These are phyloP conservation scores for Sarcomyxa edulis DNA, from an alignment of 768 basidiomycete genomes.

Conservation along the genomic window DNA sequence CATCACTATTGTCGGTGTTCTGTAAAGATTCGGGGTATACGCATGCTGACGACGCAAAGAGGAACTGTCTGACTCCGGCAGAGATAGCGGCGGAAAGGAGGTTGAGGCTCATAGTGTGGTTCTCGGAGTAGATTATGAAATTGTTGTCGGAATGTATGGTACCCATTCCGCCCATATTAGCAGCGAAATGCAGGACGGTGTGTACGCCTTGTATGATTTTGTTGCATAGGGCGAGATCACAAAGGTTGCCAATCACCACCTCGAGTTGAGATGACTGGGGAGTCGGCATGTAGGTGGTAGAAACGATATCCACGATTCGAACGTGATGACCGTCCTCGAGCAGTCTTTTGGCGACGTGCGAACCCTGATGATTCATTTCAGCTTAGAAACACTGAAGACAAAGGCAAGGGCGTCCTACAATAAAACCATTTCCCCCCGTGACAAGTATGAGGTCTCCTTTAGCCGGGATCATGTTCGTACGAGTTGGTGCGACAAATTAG, in stretches of 20 bases:
- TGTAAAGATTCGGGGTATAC: constrained; percentile 48
- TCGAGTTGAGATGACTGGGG: constrained; percentile 15
- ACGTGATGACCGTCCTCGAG: constrained; percentile 24
- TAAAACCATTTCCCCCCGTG: constrained; percentile 49
- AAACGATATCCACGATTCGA: constrained; percentile 41
- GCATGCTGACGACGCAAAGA: constrained; percentile 57
- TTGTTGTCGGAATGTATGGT: constrained; percentile 49
- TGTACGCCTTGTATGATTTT: constrained; percentile 32
- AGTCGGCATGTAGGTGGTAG: too few relatives aligned
- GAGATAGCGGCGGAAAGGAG: constrained; percentile 33
- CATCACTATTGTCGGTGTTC: constrained; percentile 18
- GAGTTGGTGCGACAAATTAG: too few relatives aligned
- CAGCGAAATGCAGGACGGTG: constrained; percentile 52
- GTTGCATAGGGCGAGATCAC: constrained; percentile 33
- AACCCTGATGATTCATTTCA: constrained; percentile 33
- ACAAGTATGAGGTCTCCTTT: constrained; percentile 25
- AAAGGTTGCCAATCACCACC: constrained; percentile 38
- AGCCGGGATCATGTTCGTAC: neutral
- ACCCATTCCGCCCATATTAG: constrained; percentile 64
- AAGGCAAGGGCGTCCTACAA: constrained; percentile 27
- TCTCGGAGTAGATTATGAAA: constrained; percentile 40
- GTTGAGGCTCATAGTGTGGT: constrained; percentile 45
- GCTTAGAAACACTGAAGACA: neutral
- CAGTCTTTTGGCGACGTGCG: constrained; percentile 41
- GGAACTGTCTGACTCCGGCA: constrained; percentile 35